Base-by-base conservation (phyloP, 2,329 filamentous ascomycete genomes). In the Corinectria fuckeliana region DNA sequence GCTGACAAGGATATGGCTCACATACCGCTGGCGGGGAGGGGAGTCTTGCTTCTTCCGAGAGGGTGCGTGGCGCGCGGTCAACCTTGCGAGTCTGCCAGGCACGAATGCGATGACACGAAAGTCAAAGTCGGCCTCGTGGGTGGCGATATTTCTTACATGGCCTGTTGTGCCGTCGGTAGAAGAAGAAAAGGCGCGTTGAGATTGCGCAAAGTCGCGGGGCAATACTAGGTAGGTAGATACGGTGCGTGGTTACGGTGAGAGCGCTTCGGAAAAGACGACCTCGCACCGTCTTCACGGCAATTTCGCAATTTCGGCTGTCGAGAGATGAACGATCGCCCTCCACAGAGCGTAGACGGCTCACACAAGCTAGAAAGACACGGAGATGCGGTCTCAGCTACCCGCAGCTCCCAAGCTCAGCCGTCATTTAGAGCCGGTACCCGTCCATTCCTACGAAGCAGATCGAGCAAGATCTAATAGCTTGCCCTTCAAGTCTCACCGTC, bases 1-100 rank as follows among this genome's bases (percentile, higher is more conserved):
- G 67, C 39, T 48, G 57, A 56, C 60, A 65, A 60, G 66, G 64
- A 58, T 60, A 57, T 55, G 58, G 50, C 60, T 64, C 50, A 23
- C 62, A 62, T 60, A 44, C 52, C 60, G 50, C 62, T 45, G 48
- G 56, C 50, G 48, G 49, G 26, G 44, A 51, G 51, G 50, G 49
- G 44, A 5, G 32, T 14, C 32, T n/a, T 6, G 14, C 13, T 7
- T n/a, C 13, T n/a, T n/a, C n/a, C n/a, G n/a, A n/a, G n/a, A n/a
- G n/a, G n/a, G n/a, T n/a, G n/a, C n/a, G n/a, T n/a, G n/a, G n/a
- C n/a, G n/a, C n/a, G n/a, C n/a, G n/a, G n/a, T n/a, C n/a, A n/a
- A n/a, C n/a, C n/a, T n/a, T n/a, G n/a, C n/a, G n/a, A n/a, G n/a
- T n/a, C n/a, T n/a, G n/a, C n/a, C n/a, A n/a, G n/a, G n/a, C n/a